Evolutionary conservation across 805 yeast genomes (phyloP), one percentile per base, ranked within the genome.

Genomic region (Scheffersomyces stipitis): DNA sequence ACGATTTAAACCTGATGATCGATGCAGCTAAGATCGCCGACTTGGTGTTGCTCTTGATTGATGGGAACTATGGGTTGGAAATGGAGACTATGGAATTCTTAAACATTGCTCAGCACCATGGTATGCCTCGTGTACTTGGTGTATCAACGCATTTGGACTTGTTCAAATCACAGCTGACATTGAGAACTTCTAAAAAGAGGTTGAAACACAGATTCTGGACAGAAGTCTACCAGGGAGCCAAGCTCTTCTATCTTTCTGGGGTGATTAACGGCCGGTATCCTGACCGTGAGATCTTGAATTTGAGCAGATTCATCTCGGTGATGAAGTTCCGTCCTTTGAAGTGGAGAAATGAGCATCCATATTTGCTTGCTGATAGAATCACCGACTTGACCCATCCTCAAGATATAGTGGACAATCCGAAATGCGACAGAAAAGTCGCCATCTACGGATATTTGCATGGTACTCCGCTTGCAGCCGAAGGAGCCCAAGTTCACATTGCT

Each of bases 81-180:
- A 93, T 93, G 99, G 99, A 93, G 64, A 93, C 99, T 6, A 95
- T 93, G 98, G 99, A 93, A 64, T 93, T 93, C 56, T 72, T 93
- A 45, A 95, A 93, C 55, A 78, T 93, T 48, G 95, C 96, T 3
- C 96, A 93, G 52, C 97, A 91, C 56, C 99, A 93, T 62, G 99
- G 99, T 63, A 93, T 93, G 90, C 99, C 99, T 28, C 78, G 96
- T 51, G 95, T 93, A 14, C 71, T 93, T 30, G 99, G 98, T 47
- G 86, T 93, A 7, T 85, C 96, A 5, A 93, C 99, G 0, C 99
- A 93, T 69, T 73, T 95, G 53, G 99, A 93, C 62, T 73, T 93
- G 34, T 93, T 93, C 73, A 90, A 86, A 58, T 83, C 86, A 13
- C 96, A 85, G 42, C 75, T 95, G 9, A 88, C 97, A 1, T 73